phyloP scores from a whole-genome alignment of 2,329 filamentous ascomycete species.

The Pseudogymnoascus sp. region DNA sequence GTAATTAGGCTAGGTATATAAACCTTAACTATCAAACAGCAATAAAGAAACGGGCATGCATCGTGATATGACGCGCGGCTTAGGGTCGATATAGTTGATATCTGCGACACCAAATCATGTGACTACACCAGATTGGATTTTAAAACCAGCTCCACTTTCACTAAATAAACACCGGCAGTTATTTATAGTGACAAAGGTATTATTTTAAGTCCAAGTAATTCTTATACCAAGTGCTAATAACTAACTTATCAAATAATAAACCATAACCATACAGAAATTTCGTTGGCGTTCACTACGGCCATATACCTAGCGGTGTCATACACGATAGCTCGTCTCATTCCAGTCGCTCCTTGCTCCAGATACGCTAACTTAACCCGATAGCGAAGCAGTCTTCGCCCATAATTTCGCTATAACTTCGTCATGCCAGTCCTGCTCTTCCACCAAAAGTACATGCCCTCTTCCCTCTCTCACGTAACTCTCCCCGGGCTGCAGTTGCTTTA shows the following conservation, averaged over 20 bases:
- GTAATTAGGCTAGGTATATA: neutral
- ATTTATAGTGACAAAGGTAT: neutral
- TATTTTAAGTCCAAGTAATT: neutral
- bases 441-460: constrained; percentile 66
- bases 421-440: constrained; percentile 65
- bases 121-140: neutral
- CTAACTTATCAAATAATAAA: neutral
- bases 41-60: neutral
- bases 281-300: neutral
- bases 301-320: neutral
- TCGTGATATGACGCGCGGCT: constrained; percentile 8
- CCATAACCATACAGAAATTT: neutral
- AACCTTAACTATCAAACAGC: neutral
- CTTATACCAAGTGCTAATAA: neutral
- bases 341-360: neutral
- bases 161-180: neutral
- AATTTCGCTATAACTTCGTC: constrained; percentile 48
- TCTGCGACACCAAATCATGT: constrained; percentile 1
- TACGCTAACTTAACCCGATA: neutral
- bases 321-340: neutral
- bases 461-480: constrained; percentile 58
- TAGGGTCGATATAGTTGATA: neutral
- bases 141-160: neutral
- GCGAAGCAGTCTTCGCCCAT: constrained; percentile 9
- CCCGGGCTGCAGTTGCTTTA: constrained; percentile 55